Conservation (phyloP, 306 rosid genomes). For the Myrica gale region DNA sequence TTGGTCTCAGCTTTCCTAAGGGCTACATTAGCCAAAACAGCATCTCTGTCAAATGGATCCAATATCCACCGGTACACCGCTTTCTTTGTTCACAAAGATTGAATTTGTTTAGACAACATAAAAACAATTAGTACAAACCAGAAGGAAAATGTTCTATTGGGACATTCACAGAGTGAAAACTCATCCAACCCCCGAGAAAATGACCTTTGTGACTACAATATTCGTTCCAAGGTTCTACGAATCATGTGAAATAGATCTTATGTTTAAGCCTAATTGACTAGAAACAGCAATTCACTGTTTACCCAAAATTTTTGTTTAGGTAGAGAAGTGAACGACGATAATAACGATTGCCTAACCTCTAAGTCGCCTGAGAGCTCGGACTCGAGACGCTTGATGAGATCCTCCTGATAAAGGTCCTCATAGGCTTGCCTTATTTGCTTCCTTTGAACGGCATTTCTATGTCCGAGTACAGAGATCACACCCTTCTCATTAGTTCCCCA, state of each 20-base stretch:
- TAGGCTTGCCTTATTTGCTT: constrained; percentile 66
- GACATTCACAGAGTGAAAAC: no score
- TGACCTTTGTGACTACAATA: no score
- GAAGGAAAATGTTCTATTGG: no score
- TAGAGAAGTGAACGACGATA: not conserved
- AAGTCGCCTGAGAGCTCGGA: constrained; percentile 75
- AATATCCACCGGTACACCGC: constrained; percentile 76
- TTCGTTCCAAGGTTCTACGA: no score
- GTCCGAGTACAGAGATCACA: constrained; percentile 54
- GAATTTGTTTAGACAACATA: not conserved
- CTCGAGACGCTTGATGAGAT: constrained; percentile 84
- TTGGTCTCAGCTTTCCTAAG: constrained; percentile 36
- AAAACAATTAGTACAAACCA: not conserved
- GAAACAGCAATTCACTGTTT: not conserved
- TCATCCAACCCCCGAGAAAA: no score
- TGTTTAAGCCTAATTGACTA: no score
- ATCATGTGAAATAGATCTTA: no score
- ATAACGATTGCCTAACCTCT: constrained; percentile 45
- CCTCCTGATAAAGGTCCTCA: constrained; percentile 56
- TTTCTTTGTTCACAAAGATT: constrained; percentile 40
- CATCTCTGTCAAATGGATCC: constrained; percentile 74
- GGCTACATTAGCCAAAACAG: constrained; percentile 65
- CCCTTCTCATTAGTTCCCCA: constrained; percentile 88
- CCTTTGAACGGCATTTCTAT: constrained; percentile 62
- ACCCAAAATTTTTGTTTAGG: not conserved